Conservation (phyloP, 2,329 filamentous ascomycete genomes). For the Clonostachys rhizophaga region DNA sequence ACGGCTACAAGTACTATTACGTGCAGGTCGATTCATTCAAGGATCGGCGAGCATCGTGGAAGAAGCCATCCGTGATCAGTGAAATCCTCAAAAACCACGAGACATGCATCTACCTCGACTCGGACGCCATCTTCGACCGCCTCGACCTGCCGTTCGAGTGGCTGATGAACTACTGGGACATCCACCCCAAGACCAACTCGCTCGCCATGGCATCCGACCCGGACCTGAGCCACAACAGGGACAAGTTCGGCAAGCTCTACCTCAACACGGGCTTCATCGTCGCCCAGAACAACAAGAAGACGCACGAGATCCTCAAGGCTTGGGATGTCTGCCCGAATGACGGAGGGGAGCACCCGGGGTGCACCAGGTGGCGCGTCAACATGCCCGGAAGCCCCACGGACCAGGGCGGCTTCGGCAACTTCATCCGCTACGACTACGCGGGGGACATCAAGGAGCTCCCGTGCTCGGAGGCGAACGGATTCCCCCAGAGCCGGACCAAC, state of each 20-base stretch:
- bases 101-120: slow-evolving; percentile 36
- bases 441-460: slow-evolving; percentile 32
- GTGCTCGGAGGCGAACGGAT: slow-evolving; percentile 38
- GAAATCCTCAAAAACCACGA: slow-evolving; percentile 36
- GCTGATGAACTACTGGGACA: slow-evolving; percentile 41
- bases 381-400: slow-evolving; percentile 29
- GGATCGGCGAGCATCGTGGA: slow-evolving; percentile 39
- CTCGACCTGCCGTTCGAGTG: slow-evolving; percentile 39
- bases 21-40: slow-evolving; percentile 26
- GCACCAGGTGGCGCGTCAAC: slow-evolving; percentile 28
- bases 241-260: slow-evolving; percentile 31
- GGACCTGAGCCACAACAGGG: slow-evolving; percentile 26
- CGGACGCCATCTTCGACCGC: slow-evolving; percentile 36
- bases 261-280: slow-evolving; percentile 50
- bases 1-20: slow-evolving; percentile 43
- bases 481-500: slow-evolving; percentile 26
- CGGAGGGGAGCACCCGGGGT: slow-evolving; percentile 27
- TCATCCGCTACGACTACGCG: slow-evolving; percentile 33
- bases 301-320: slow-evolving; percentile 40
- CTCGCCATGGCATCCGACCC: slow-evolving; percentile 35
- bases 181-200: slow-evolving; percentile 30
- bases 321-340: slow-evolving; percentile 39
- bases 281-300: slow-evolving; percentile 42
- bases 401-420: slow-evolving; percentile 37
- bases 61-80: slow-evolving; percentile 34